phyloP scores from a whole-genome alignment of 2,329 filamentous ascomycete species.

The Ramularia endophylla region DNA sequence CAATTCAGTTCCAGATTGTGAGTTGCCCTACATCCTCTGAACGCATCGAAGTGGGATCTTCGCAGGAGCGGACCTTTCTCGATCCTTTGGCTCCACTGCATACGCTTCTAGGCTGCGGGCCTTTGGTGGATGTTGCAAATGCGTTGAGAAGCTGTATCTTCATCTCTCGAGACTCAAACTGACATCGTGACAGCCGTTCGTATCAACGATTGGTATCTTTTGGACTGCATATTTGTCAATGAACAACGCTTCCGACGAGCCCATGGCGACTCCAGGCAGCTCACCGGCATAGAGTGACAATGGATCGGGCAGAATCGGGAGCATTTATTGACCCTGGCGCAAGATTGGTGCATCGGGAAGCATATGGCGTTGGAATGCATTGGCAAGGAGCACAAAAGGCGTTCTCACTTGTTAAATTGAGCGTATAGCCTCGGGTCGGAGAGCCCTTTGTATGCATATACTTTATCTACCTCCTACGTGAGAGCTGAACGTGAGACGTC shows the following conservation, averaged over 20 bases:
- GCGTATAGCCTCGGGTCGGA: constrained; percentile 11
- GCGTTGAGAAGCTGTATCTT: constrained; percentile 5
- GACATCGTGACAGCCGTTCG: constrained; percentile 65
- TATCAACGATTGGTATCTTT: constrained; percentile 89
- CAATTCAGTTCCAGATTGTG: constrained; percentile 93
- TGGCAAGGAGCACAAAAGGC: no score
- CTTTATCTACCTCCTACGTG: no score
- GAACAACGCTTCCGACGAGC: constrained; percentile 77
- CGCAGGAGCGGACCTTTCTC: no score
- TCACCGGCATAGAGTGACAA: not conserved
- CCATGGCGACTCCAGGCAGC: constrained; percentile 22
- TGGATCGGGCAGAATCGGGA: constrained; percentile 7
- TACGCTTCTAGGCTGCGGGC: no score
- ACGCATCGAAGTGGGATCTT: no score
- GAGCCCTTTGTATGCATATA: constrained; percentile 3
- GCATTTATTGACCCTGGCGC: constrained; percentile 9
- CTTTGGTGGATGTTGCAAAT: not conserved
- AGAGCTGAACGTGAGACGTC: no score
- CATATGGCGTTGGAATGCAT: constrained; percentile 3
- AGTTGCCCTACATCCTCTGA: no score
- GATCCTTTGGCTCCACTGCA: no score
- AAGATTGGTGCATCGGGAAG: constrained; percentile 2
- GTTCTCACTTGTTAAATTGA: no score
- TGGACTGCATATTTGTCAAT: constrained; percentile 97
- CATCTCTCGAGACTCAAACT: no score